A percentile compares a stretch with the other conserved stretches of the same genome.
phyloP scores from a whole-genome alignment of 805 yeast species.

The Candida sonorensis region DNA sequence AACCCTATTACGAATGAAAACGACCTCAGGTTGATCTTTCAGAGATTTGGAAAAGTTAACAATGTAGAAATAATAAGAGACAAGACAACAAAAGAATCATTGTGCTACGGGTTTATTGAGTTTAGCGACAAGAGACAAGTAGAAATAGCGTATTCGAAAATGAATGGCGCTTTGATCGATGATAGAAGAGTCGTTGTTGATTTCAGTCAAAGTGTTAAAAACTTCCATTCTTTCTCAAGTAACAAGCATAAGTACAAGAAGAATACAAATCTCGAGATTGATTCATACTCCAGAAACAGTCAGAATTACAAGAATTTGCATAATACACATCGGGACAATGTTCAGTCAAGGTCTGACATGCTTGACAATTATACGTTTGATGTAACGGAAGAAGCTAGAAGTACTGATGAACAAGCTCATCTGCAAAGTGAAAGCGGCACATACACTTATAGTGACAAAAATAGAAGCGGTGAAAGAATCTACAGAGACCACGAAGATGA shows the following conservation, averaged over 20 bases:
- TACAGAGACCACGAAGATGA: no score
- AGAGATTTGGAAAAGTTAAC: conserved; percentile 51
- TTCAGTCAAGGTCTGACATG: no score
- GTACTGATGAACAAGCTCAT: no score
- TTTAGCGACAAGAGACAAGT: conserved; percentile 41
- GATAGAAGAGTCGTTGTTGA: conserved; percentile 61
- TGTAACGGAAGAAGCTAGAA: no score
- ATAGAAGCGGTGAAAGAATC: no score
- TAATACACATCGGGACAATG: no score
- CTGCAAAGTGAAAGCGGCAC: no score
- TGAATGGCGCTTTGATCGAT: conserved; percentile 59
- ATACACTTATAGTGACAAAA: no score
- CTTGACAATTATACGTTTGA: no score
- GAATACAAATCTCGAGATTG: no score
- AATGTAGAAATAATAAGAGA: conserved; percentile 49
- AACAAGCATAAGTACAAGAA: background rate
- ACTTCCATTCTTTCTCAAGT: background rate
- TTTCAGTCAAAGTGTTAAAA: conserved; percentile 50
- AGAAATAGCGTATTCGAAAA: conserved; percentile 55
- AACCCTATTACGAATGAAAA: conserved; percentile 56
- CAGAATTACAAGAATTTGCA: no score
- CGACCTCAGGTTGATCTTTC: conserved; percentile 49
- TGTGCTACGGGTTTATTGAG: conserved; percentile 62
- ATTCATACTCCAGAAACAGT: no score
- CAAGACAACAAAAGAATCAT: conserved; percentile 37